Conservation (phyloP, 2,329 filamentous ascomycete genomes). For the Arthrobotrys musiformis region DNA sequence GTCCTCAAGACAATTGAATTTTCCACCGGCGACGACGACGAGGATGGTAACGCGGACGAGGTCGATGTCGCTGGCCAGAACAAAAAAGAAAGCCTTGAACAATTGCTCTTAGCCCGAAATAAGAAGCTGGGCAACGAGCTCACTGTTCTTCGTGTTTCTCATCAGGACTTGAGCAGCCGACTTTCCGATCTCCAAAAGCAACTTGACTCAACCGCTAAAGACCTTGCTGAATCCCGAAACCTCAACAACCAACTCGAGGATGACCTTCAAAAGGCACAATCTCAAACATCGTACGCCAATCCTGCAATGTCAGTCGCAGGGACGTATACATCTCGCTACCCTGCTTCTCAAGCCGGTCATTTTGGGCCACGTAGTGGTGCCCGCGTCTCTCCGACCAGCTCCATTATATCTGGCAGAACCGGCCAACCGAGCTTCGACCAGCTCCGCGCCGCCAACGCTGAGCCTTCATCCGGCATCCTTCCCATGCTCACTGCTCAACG, state of each 20-base stretch:
- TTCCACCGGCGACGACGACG: conserved; percentile 86
- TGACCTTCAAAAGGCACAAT: conserved; percentile 86
- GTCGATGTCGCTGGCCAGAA: conserved; percentile 60
- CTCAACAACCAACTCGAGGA: conserved; percentile 91
- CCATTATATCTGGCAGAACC: conserved; percentile 97
- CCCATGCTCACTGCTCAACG: conserved; percentile 98
- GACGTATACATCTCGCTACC: conserved; percentile 84
- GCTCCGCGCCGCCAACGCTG: conserved; percentile 48
- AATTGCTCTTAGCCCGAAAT: conserved; percentile 89
- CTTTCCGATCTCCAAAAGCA: conserved; percentile 85
- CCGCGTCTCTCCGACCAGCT: conserved; percentile 87
- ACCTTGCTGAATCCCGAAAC: conserved; percentile 84
- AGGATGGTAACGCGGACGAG: conserved; percentile 65
- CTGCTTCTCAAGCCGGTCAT: conserved; percentile 68
- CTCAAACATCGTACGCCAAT: conserved; percentile 77
- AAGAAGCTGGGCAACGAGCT: conserved; percentile 96
- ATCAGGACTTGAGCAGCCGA: conserved; percentile 86
- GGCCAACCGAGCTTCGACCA: conserved; percentile 65
- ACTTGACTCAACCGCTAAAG: conserved; percentile 81
- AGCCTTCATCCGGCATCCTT: conserved; percentile 79
- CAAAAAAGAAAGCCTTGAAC: conserved; percentile 85
- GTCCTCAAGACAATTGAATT: conserved; percentile 98
- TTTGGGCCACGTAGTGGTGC: conserved; percentile 71
- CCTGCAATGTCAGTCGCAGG: conserved; percentile 92
- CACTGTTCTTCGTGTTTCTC: conserved; percentile 87